phyloP scores from a whole-genome alignment of 345 rosid genomes.

The Kandelia obovata region DNA sequence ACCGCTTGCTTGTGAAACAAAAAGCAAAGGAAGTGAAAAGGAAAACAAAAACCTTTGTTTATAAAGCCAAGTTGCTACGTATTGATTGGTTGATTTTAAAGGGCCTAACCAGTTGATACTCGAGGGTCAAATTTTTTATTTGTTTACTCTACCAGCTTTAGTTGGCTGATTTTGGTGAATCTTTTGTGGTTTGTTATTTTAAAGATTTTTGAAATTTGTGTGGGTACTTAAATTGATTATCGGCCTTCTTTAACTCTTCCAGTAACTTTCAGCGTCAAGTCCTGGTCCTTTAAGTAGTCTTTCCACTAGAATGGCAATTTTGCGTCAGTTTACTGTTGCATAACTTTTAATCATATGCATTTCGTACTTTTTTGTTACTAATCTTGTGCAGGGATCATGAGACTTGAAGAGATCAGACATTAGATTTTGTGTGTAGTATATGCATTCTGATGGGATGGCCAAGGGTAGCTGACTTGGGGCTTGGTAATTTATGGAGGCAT shows the following conservation, averaged over 20 bases:
- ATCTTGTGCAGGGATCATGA: neutral
- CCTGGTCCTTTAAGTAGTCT: neutral
- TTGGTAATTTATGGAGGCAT: conserved; percentile 41
- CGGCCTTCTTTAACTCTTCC: neutral
- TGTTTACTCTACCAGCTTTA: too few species aligned
- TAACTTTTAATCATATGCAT: neutral
- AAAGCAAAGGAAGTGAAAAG: too few species aligned
- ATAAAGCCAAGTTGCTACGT: too few species aligned
- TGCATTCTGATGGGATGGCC: conserved; percentile 35
- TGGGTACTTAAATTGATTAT: too few species aligned
- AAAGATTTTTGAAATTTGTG: too few species aligned
- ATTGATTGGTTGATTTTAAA: too few species aligned
- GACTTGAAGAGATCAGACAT: neutral
- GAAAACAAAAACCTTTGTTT: too few species aligned
- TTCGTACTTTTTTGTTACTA: neutral
- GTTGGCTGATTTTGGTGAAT: too few species aligned
- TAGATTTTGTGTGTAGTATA: conserved; percentile 1
- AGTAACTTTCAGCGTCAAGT: neutral
- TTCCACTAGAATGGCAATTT: neutral
- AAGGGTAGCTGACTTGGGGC: conserved; percentile 50
- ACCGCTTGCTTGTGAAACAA: neutral
- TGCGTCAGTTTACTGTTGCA: neutral
- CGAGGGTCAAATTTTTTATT: too few species aligned
- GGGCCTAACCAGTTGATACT: too few species aligned
- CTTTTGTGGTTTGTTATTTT: neutral